Conservation (phyloP, 495 filamentous ascomycete species). For the Neurospora cerealis region DNA sequence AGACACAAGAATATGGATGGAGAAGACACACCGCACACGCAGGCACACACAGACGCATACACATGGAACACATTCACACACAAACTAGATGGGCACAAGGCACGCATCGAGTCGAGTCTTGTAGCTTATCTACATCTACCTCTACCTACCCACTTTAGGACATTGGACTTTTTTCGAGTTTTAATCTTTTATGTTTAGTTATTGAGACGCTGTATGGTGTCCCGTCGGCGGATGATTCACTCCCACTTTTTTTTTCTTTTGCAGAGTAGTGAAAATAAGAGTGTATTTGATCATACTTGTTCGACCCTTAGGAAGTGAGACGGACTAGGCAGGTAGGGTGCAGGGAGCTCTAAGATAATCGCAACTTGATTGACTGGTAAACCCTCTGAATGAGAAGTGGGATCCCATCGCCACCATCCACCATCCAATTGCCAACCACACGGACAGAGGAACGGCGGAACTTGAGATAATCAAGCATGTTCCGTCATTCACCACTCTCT, state of each 20-base stretch:
- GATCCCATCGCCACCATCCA: no score
- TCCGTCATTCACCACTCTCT: no score
- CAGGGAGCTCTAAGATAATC: no score
- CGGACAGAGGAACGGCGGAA: no score
- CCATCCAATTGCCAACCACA: no score
- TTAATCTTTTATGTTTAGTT: background rate
- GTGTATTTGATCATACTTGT: background rate
- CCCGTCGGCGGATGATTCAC: background rate
- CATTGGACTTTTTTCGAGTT: background rate
- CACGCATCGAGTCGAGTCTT: background rate
- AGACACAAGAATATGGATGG: background rate
- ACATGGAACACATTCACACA: background rate
- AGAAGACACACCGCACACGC: background rate
- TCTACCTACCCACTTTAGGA: background rate
- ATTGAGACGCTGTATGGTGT: background rate
- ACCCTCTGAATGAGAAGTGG: no score
- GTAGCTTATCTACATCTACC: background rate
- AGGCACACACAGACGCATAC: background rate
- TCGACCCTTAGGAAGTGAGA: no score
- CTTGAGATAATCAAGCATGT: no score
- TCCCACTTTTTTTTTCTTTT: background rate
- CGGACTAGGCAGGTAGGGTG: no score
- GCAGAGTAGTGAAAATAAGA: background rate
- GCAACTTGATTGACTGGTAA: no score
- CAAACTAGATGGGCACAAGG: background rate